Conservation (phyloP, 805 yeast genomes). For the Candida chauliodis region DNA sequence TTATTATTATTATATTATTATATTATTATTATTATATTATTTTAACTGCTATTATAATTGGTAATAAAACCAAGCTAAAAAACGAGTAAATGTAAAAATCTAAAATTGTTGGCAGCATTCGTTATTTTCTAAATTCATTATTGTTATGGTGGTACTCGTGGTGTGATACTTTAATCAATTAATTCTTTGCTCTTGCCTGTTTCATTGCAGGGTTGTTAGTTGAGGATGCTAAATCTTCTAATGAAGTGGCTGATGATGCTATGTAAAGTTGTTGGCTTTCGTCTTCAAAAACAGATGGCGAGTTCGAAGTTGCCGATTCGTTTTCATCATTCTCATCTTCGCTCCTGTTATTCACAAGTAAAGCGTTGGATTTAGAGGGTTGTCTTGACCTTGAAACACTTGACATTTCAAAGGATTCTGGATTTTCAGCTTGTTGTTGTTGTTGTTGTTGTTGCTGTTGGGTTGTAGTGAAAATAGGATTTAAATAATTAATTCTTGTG, state of each 20-base stretch:
- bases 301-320: conserved; percentile 28
- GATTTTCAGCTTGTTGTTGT: conserved; percentile 7
- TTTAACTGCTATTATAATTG: no score
- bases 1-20: no score
- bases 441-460: conserved; percentile 4
- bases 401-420: conserved; percentile 21
- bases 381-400: conserved; percentile 26
- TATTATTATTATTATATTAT: no score
- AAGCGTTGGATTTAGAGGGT: conserved; percentile 18
- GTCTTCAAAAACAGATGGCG: conserved; percentile 38
- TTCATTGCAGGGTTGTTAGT: not conserved
- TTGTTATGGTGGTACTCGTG: no score
- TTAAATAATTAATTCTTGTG: conserved; percentile 6
- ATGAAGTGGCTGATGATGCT: conserved; percentile 31
- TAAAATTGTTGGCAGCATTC: no score
- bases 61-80: no score
- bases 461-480: not conserved
- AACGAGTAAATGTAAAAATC: no score
- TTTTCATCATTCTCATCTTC: conserved; percentile 11
- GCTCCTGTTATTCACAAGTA: conserved; percentile 5
- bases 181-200: conserved; percentile 3
- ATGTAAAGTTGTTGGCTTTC: conserved; percentile 24
- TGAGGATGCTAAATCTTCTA: conserved; percentile 23
- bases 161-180: not conserved
- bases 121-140: no score